These are phyloP conservation scores for Candida nanaspora DNA, from an alignment of 805 yeast species.

Conservation along the genomic window DNA sequence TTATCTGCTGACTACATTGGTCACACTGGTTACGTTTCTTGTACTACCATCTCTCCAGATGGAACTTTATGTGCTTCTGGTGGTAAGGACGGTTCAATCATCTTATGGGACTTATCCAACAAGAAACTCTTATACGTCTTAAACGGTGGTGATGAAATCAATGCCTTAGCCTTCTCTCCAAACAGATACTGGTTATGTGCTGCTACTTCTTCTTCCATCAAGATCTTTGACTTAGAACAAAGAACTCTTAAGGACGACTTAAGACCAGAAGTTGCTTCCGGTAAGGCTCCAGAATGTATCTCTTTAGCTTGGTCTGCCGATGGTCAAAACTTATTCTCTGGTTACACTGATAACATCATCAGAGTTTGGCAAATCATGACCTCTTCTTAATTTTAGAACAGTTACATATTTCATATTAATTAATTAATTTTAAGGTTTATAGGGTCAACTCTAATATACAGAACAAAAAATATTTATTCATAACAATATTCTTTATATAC, in stretches of 20 bases:
- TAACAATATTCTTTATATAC: no score
- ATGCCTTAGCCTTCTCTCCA: conserved; percentile 99
- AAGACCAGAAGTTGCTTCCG: conserved; percentile 95
- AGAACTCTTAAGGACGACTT: conserved; percentile 92
- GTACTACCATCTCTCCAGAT: conserved; percentile 98
- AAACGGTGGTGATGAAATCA: conserved; percentile 92
- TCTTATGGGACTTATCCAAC: conserved; percentile 94
- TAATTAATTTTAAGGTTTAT: background rate
- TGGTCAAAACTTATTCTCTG: conserved; percentile 98
- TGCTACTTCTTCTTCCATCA: conserved; percentile 96
- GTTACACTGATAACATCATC: conserved; percentile 99
- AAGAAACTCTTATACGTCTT: conserved; percentile 87
- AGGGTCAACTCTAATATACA: background rate
- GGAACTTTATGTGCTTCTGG: conserved; percentile 99
- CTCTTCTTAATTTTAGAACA: conserved; percentile 45
- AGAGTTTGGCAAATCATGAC: conserved; percentile 99
- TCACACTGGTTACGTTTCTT: conserved; percentile 98
- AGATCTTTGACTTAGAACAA: conserved; percentile 96
- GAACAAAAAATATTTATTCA: background rate
- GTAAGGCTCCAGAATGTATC: conserved; percentile 96
- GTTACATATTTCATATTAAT: conserved; percentile 1
- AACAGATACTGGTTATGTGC: conserved; percentile 99
- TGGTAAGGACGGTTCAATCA: conserved; percentile 98
- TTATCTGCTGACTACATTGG: conserved; percentile 96
- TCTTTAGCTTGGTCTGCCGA: conserved; percentile 99